phyloP scores from a whole-genome alignment of 345 rosid species.

The Balakata baccata region DNA sequence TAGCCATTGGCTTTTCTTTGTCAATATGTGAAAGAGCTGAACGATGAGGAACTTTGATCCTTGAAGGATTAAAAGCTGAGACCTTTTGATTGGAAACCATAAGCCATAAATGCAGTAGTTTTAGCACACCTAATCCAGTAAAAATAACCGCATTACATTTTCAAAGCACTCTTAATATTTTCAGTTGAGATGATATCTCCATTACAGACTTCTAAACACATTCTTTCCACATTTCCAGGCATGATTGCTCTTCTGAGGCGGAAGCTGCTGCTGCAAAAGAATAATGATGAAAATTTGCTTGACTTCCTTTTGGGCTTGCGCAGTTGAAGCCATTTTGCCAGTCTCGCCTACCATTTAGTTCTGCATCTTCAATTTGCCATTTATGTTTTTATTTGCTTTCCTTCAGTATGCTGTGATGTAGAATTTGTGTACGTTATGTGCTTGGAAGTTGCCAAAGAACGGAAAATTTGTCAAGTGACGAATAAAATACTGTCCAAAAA shows the following conservation, averaged over 20 bases:
- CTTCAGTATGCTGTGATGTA: background rate
- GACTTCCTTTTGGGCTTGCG: background rate
- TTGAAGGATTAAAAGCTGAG: background rate
- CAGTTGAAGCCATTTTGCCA: background rate
- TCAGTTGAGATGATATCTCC: background rate
- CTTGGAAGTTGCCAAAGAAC: slow-evolving; percentile 10
- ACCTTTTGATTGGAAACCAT: background rate
- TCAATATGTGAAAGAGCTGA: background rate
- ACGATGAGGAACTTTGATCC: background rate
- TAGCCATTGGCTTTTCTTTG: background rate
- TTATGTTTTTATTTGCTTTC: slow-evolving; percentile 5
- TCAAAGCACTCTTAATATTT: background rate
- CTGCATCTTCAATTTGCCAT: slow-evolving; percentile 13
- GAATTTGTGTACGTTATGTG: slow-evolving; percentile 15
- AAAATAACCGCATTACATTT: background rate
- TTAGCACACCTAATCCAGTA: background rate
- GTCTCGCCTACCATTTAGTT: background rate
- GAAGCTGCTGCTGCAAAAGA: slow-evolving; percentile 47
- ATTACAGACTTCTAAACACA: background rate
- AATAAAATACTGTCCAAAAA: slow-evolving; percentile 10
- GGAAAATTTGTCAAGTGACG: background rate
- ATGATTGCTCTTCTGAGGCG: slow-evolving; percentile 50
- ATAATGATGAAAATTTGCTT: slow-evolving; percentile 36
- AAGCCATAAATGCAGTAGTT: background rate
- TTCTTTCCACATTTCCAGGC: slow-evolving; percentile 41